Evolutionary conservation across 345 rosid species (phyloP), one percentile per base, ranked within the genome.

Genomic region (Erucastrum elatum): DNA sequence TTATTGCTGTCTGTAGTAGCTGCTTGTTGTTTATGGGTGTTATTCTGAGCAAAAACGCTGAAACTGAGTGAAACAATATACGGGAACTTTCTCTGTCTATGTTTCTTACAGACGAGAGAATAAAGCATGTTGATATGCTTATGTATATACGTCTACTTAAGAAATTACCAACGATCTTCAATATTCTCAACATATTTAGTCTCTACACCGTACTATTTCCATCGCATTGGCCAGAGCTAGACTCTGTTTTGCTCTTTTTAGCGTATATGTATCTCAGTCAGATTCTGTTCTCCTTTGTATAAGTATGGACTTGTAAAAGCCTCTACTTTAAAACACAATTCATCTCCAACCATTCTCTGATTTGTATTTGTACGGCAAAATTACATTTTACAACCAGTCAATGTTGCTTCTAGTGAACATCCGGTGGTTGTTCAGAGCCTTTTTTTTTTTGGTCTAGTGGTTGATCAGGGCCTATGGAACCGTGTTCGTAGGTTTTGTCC

Each of bases 21-120:
- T 77, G 59, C 56, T 53, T 77, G 81, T 70, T 71, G 55, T 65
- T 77, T 64, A 70, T 63, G 58, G 66, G 33, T 71, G 21, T 29
- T 29, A 16, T 55, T 77, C 59, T 64, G 59, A 77, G 68, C 35
- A 6, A 70, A 29, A 62, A 77, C 69, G 61, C 74, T 16, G 13
- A 30, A 61, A 13, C 53, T 46, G 63, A 76, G 75, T 41, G 16
- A 31, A 68, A 27, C 16, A 49, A 49, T 12, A 49, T n/a, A 37
- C 46, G 31, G 31, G 27, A 70, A 77, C 27, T 64, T 55, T 77
- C 29, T 64, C 16, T 46, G 71, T 77, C 62, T 51, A 26, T 51
- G 41, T 35, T 76, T 49, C 64, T 69, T 62, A 70, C 58, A 51
- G 64, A 51, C 65, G 71, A 51, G 80, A 64, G 63, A 64, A 70